Percentiles rank a stretch among this genome's conserved stretches.
Conservation (phyloP, 306 rosid genomes). For the Chamaecrista fasciculata region DNA sequence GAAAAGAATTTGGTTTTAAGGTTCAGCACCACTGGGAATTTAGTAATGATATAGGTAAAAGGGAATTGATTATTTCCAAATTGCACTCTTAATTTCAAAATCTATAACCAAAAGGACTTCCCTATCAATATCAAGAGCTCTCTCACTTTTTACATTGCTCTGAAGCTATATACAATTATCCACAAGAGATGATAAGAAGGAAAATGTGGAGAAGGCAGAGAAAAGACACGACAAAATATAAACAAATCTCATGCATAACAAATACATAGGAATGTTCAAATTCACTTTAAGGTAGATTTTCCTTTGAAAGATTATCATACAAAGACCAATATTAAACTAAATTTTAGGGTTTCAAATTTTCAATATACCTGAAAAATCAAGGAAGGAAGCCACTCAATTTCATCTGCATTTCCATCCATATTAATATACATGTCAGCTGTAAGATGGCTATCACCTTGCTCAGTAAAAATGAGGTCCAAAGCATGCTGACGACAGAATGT, state of each 20-base stretch:
- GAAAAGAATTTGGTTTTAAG: no score
- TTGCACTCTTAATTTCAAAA: constrained; percentile 6
- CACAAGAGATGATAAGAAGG: neutral
- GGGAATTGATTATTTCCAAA: neutral
- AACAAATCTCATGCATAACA: constrained; percentile 5
- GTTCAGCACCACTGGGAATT: neutral
- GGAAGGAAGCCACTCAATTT: constrained; percentile 87
- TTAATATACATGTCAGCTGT: constrained; percentile 92
- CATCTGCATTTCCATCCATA: constrained; percentile 74
- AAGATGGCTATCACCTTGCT: constrained; percentile 95
- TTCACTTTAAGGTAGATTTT: constrained; percentile 14
- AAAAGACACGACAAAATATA: neutral
- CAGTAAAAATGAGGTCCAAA: constrained; percentile 86
- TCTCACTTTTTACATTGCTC: constrained; percentile 1
- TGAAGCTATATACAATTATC: neutral
- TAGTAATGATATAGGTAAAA: neutral
- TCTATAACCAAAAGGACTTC: neutral
- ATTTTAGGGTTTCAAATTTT: neutral
- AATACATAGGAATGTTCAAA: constrained; percentile 10
- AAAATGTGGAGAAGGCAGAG: constrained; percentile 4
- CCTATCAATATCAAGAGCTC: constrained; percentile 11
- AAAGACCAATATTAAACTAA: neutral
- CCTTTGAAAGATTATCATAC: neutral
- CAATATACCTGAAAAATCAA: constrained; percentile 77
- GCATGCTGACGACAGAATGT: constrained; percentile 96